Conservation (phyloP, 345 rosid species). For the Aethionema arabicum region DNA sequence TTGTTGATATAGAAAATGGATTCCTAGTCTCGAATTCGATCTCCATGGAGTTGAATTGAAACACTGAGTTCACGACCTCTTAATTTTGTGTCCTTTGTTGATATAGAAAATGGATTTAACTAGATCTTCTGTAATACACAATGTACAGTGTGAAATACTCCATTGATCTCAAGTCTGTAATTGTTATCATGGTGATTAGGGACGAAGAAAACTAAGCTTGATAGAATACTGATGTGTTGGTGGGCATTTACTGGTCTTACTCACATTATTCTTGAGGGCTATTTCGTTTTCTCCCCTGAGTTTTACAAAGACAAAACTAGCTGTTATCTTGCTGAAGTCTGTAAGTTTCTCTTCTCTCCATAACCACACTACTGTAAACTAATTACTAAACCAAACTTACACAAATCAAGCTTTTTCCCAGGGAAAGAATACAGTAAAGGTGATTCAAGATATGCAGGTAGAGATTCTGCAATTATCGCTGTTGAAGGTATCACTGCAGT, state of each 20-base stretch:
- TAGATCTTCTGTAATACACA: no score
- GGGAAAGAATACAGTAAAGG: conserved; percentile 99
- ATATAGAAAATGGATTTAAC: no score
- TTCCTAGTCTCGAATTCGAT: no score
- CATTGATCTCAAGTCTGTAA: no score
- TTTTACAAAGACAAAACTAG: conserved; percentile 75
- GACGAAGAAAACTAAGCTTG: conserved; percentile 44
- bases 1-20: no score
- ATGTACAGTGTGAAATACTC: no score
- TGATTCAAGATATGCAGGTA: conserved; percentile 83
- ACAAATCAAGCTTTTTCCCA: conserved; percentile 33
- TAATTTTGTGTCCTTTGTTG: no score
- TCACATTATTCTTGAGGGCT: conserved; percentile 78
- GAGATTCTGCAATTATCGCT: conserved; percentile 67
- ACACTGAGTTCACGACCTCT: no score
- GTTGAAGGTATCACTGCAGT: conserved; percentile 91
- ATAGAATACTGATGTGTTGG: conserved; percentile 91
- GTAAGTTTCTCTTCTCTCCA: conserved; percentile 49
- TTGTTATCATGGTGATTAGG: conserved; percentile 15
- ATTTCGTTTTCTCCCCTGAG: conserved; percentile 86
- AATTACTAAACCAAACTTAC: background rate
- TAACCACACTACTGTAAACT: background rate
- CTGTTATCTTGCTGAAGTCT: conserved; percentile 84
- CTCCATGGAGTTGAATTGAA: background rate
- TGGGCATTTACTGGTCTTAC: conserved; percentile 96